Evolutionary conservation across 805 yeast genomes (phyloP).

Genomic region (Hagleromyces aurorensis): DNA sequence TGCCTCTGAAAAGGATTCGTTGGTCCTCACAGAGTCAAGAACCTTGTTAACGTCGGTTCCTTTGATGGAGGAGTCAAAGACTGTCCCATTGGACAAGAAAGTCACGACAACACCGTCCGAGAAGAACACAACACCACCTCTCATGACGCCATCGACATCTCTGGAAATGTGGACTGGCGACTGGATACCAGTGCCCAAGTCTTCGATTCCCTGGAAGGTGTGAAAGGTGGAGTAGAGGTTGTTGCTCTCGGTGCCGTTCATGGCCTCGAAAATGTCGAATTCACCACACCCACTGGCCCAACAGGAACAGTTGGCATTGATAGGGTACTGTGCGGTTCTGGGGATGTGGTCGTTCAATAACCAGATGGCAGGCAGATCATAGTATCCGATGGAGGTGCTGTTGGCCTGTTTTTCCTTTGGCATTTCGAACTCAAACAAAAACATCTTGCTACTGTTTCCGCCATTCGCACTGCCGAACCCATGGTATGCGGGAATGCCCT

Average conservation of each 20-base stretch:
- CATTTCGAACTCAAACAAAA: constrained; percentile 60
- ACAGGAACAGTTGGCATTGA: constrained; percentile 57
- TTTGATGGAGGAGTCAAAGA: constrained; percentile 39
- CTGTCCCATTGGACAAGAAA: constrained; percentile 48
- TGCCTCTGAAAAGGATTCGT: constrained; percentile 22
- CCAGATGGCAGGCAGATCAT: constrained; percentile 74
- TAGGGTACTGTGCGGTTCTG: constrained; percentile 62
- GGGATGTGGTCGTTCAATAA: constrained; percentile 64
- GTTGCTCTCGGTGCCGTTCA: constrained; percentile 50
- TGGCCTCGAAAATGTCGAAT: constrained; percentile 66
- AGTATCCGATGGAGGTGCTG: constrained; percentile 30
- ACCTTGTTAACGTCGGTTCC: constrained; percentile 40
- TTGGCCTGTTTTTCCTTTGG: constrained; percentile 44
- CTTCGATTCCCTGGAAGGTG: constrained; percentile 58
- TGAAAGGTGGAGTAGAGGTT: constrained; percentile 63
- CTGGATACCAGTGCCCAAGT: constrained; percentile 53
- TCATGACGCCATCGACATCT: constrained; percentile 44
- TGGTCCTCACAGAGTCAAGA: constrained; percentile 33
- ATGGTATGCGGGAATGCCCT: constrained; percentile 66
- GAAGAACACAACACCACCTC: constrained; percentile 67
- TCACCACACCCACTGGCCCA: constrained; percentile 79
- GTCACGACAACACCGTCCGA: constrained; percentile 52
- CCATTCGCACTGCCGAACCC: constrained; percentile 60
- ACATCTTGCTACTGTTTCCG: constrained; percentile 71
- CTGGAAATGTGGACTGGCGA: constrained; percentile 50